These are phyloP conservation scores for Colletotrichum echinochloae DNA, from an alignment of 2,329 filamentous ascomycete species.

Conservation along the genomic window DNA sequence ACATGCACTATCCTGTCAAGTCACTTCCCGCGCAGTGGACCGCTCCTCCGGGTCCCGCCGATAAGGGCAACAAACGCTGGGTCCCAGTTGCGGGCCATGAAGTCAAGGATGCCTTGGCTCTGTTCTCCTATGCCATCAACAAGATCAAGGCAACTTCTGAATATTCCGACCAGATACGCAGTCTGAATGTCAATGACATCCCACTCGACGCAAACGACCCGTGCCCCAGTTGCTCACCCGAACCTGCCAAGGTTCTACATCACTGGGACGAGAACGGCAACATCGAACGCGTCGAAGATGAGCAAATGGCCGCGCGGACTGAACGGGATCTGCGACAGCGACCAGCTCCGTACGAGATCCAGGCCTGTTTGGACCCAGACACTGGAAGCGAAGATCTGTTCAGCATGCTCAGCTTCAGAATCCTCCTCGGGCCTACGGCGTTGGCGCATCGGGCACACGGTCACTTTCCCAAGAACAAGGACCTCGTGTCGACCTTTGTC, in stretches of 20 bases:
- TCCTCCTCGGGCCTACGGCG: slow-evolving; percentile 38
- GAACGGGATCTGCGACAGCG: background rate
- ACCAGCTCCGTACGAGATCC: background rate
- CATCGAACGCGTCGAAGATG: slow-evolving; percentile 17
- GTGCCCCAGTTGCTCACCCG: slow-evolving; percentile 9
- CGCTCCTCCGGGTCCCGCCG: background rate
- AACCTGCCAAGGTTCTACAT: background rate
- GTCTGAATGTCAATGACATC: background rate
- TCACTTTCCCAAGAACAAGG: slow-evolving; percentile 31
- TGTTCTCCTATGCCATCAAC: slow-evolving; percentile 31
- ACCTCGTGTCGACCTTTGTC: slow-evolving; percentile 16
- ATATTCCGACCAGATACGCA: background rate
- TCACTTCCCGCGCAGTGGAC: slow-evolving; percentile 24
- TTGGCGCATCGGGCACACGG: slow-evolving; percentile 41
- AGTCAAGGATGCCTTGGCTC: slow-evolving; percentile 24
- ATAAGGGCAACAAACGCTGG: slow-evolving; percentile 2
- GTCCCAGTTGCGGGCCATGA: slow-evolving; percentile 12
- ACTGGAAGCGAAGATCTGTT: too few species aligned
- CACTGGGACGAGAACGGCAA: slow-evolving; percentile 24
- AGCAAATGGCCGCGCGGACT: background rate
- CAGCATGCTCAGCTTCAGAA: slow-evolving; percentile 16
- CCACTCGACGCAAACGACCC: background rate
- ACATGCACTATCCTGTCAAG: slow-evolving; percentile 17
- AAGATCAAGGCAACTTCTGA: slow-evolving; percentile 9
- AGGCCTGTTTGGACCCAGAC: slow-evolving; percentile 1